Base-by-base conservation (phyloP, 139 green algal genomes). In the Chlorella sp. region DNA sequence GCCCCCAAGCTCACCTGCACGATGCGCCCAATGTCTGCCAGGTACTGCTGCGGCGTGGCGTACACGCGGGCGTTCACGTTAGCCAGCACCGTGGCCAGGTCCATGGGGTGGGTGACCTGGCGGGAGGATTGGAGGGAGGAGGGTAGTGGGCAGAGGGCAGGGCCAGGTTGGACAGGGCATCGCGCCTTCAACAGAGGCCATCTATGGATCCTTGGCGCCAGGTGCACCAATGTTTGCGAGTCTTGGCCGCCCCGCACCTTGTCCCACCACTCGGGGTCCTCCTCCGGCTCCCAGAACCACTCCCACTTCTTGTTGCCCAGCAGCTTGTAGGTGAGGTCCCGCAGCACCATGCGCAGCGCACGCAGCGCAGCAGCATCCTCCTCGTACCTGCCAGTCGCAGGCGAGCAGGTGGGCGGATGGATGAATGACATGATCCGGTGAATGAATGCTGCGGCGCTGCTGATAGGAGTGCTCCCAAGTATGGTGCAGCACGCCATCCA, bases 51-150 rank as follows among this genome's bases (percentile, higher is more conserved):
- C 1, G 82, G 65, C 2, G 93, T 96, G 51, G 74, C 34, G 89
- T 96, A 95, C 65, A 82, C 76, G 41, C 88, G 86, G 30, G 80
- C 73, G 77, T 98, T 90, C 64, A 98, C 91, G 17, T 88, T 88
- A 2, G 85, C 80, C 58, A 98, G 88, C 30, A 97, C 69, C 4
- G 92, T 97, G 48, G 88, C 84, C 68, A 98, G 86, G 86, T 98
- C 95, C 91, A 95, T 95, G 56, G 93, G 94, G 38, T 73, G 34
- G 28, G 51, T 69, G 28, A 90, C 86, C 70, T 88, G 80, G 28
- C 24, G n/a, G 13, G 20, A 30, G 22, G 30, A 0, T 8, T 1
- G 44, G 44, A 16, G 19, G 38, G 22, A 28, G 40, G 41, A n/a
- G n/a, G n/a, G n/a, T n/a, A n/a, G n/a, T n/a, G n/a, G n/a, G n/a